Evolutionary conservation across 1,284 basidiomycete genomes (phyloP), one percentile per base, ranked within the genome.

Genomic region (Fomes fomentarius): DNA sequence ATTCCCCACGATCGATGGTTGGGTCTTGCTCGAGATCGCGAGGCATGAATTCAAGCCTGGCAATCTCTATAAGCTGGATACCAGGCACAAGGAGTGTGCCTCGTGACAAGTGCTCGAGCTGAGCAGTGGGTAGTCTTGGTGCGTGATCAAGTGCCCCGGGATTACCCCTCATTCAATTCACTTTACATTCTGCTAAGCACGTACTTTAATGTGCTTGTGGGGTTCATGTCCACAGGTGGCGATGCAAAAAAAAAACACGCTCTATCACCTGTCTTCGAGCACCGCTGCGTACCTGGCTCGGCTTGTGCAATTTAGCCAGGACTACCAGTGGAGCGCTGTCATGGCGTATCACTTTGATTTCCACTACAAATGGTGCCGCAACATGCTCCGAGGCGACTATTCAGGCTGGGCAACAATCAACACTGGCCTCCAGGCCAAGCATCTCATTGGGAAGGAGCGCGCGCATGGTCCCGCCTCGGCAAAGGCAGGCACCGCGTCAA

Each of bases 301-400:
- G 10, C 46, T 54, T 8, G 52, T 14, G 9, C 40, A 54, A n/a
- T 48, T 48, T 26, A 25, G 35, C 4, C 39, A 54, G 11, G 41
- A 47, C 0, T 54, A 54, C 19, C 52, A 54, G 33, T 54, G 52
- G 52, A 40, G 41, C 1, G 53, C 53, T 2, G 42, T 54, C 11
- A 21, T 50, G 9, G 47, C 47, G 0, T 54, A 54, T 26, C 53
- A 54, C 37, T 34, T 54, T 31, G 38, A 40, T 17, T 54, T 54
- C 25, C 53, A 54, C 39, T 41, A 35, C 47, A 41, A 47, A 28
- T 37, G 55, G 7, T 41, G 47, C 17, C 31, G 41, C 28, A 47
- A 38, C 12, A 57, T 57, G 55, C 2, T 30, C 31, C 35, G 26
- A 0, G 51, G 55, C 24, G 47, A 49, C 33, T 57, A 53, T 34